These are phyloP conservation scores for Rhodotorula graminis DNA, from an alignment of 768 basidiomycete species.

Conservation along the genomic window DNA sequence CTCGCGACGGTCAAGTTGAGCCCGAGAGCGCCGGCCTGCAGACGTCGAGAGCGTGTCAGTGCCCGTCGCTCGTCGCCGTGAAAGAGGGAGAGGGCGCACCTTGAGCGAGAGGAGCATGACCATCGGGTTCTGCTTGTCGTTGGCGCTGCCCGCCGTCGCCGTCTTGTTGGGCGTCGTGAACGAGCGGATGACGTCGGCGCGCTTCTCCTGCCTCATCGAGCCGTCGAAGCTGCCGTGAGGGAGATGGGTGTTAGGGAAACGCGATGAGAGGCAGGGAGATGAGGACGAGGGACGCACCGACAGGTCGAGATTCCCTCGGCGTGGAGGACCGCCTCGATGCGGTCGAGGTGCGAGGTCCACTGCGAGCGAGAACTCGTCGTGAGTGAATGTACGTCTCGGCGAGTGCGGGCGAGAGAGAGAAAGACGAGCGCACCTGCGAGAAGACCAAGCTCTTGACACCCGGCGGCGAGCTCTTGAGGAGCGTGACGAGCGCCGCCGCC, in stretches of 20 bases:
- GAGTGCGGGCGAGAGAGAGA: too few species aligned
- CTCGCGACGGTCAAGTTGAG: conserved; percentile 41
- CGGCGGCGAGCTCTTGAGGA: conserved; percentile 19
- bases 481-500: conserved; percentile 23
- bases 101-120: conserved; percentile 43
- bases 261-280: not conserved
- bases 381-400: too few species aligned
- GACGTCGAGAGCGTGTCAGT: not conserved
- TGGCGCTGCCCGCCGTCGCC: conserved; percentile 12
- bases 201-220: conserved; percentile 37
- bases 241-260: too few species aligned
- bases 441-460: conserved; percentile 38
- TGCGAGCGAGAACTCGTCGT: not conserved
- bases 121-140: conserved; percentile 30
- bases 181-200: conserved; percentile 37
- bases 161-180: conserved; percentile 36
- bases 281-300: conserved; percentile 15
- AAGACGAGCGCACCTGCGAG: conserved; percentile 22
- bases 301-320: conserved; percentile 37
- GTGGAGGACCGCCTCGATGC: conserved; percentile 34
- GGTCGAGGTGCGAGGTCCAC: conserved; percentile 40
- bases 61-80: too few species aligned
- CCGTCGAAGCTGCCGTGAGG: conserved; percentile 36
- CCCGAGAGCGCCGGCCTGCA: conserved; percentile 41
- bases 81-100: not conserved